Evolutionary conservation across 2,329 filamentous ascomycete genomes (phyloP).

Genomic region (Pseudogymnoascus sp.): DNA sequence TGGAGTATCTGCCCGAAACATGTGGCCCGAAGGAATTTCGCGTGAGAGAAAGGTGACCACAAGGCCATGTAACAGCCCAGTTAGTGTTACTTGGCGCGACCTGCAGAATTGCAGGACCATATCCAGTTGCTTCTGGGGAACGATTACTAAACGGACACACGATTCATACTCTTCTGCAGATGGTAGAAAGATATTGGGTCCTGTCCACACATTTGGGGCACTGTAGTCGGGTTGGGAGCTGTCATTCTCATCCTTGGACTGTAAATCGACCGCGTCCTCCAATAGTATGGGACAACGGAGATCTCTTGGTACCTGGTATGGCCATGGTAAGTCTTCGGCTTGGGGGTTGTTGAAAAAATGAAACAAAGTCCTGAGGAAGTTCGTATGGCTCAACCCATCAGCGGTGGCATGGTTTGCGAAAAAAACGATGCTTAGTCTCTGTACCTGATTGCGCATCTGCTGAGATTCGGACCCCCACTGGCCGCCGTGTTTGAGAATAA

Average conservation of each 20-base stretch:
- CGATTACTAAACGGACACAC: not conserved
- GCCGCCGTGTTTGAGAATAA: slow-evolving; percentile 13
- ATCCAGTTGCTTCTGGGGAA: not conserved
- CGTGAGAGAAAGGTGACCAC: slow-evolving; percentile 15
- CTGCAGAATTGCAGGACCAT: slow-evolving; percentile 10
- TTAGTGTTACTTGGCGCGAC: slow-evolving; percentile 15
- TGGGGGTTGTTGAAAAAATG: slow-evolving; percentile 9
- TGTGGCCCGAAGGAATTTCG: not conserved
- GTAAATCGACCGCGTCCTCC: not conserved
- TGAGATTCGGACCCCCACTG: not conserved
- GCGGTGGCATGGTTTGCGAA: not conserved
- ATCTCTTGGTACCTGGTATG: not conserved
- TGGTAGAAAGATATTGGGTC: not conserved
- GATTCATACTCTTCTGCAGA: not conserved
- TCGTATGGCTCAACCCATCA: slow-evolving; percentile 16
- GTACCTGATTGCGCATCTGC: not conserved
- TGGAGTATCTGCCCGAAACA: slow-evolving; percentile 12
- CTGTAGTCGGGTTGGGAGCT: not conserved
- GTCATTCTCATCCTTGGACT: not conserved
- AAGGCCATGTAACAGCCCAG: slow-evolving; percentile 18
- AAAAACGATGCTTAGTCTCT: slow-evolving; percentile 16
- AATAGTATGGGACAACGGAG: not conserved
- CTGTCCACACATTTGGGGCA: not conserved
- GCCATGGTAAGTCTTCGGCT: not conserved
- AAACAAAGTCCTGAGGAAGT: slow-evolving; percentile 18